A percentile compares a stretch with the other conserved stretches of the same genome.
phyloP scores from a whole-genome alignment of 2,329 filamentous ascomycete species.

The Venturia oleaginea region DNA sequence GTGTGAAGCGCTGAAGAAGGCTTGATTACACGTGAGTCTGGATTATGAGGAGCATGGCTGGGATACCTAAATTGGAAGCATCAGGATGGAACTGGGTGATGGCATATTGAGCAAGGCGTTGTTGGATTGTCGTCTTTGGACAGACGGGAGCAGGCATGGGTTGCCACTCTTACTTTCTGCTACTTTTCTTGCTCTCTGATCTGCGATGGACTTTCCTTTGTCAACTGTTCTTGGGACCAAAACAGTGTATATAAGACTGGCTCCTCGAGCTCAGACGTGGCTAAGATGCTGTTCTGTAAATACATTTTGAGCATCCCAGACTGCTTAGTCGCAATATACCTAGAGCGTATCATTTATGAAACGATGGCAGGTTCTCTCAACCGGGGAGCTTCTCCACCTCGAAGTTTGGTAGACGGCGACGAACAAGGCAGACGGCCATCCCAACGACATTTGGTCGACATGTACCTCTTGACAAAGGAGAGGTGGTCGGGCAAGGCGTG shows the following conservation, averaged over 20 bases:
- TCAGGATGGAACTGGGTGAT: neutral
- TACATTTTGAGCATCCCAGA: neutral
- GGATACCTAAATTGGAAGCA: slow-evolving; percentile 4
- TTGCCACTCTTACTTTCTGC: neutral
- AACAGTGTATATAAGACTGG: neutral
- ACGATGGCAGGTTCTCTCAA: neutral
- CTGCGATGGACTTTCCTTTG: neutral
- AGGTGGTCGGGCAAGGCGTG: neutral
- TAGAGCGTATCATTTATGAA: neutral
- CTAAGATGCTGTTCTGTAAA: neutral
- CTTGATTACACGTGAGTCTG: neutral
- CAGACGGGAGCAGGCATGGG: neutral
- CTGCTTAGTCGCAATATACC: neutral
- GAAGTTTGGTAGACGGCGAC: neutral
- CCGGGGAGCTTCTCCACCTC: neutral
- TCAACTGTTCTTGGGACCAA: neutral
- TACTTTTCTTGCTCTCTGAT: neutral
- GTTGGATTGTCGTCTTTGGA: neutral
- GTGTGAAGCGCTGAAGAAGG: neutral
- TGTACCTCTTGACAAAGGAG: neutral
- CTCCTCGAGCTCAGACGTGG: too few species aligned
- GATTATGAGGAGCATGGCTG: neutral
- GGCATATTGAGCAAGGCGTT: neutral
- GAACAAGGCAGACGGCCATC: neutral
- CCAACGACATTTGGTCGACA: neutral